Conservation (phyloP, 257 asterid genomes). For the Galeopsis tetrahit region DNA sequence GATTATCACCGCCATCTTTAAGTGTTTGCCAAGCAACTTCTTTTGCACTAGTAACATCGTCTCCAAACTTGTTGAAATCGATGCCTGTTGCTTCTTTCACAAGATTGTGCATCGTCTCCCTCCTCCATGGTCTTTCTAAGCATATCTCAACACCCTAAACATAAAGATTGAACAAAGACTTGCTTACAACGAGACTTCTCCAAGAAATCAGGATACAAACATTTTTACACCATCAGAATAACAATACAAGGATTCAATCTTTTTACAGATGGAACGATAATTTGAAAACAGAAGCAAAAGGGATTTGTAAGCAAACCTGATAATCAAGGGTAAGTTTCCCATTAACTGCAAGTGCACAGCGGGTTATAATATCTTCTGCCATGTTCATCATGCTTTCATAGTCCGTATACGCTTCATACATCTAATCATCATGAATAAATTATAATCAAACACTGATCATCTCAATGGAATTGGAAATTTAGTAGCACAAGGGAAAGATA, state of each 20-base stretch:
- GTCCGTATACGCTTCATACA: conserved; percentile 98
- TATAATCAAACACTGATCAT: conserved; percentile 15
- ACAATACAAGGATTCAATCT: neutral
- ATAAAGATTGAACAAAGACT: conserved; percentile 16
- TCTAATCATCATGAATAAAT: conserved; percentile 49
- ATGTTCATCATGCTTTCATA: conserved; percentile 95
- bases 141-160: conserved; percentile 80
- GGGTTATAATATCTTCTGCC: conserved; percentile 88
- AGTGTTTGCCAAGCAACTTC: conserved; percentile 54
- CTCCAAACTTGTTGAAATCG: conserved; percentile 64
- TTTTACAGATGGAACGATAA: neutral
- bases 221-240: neutral
- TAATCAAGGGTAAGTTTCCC: conserved; percentile 81
- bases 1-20: conserved; percentile 44
- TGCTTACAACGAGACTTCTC: neutral
- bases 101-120: conserved; percentile 96
- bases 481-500: conserved; percentile 7
- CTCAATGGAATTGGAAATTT: conserved; percentile 16
- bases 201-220: conserved; percentile 7
- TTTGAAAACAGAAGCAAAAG: neutral
- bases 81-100: conserved; percentile 89
- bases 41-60: conserved; percentile 70
- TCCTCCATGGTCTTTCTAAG: conserved; percentile 97
- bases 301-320: conserved; percentile 55
- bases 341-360: conserved; percentile 84